Evolutionary conservation across 768 basidiomycete species (phyloP).

Genomic region (Tricholoma furcatifolium): DNA sequence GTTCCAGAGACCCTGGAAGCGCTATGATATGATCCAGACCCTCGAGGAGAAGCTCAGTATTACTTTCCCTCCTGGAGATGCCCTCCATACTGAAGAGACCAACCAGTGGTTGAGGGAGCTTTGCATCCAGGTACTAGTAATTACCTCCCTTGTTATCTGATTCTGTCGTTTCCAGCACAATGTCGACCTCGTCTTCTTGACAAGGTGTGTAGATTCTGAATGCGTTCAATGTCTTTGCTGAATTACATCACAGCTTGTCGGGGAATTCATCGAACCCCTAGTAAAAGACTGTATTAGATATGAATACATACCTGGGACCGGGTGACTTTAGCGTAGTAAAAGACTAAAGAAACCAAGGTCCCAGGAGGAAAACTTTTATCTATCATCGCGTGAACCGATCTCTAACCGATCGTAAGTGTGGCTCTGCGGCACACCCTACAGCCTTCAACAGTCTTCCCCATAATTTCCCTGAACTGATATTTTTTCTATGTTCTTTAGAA

Average conservation of each 20-base stretch:
- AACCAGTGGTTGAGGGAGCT: slow-evolving; percentile 87
- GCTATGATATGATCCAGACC: slow-evolving; percentile 97
- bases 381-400: no score
- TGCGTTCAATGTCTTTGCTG: background rate
- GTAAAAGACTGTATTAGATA: no score
- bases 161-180: slow-evolving; percentile 60
- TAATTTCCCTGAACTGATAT: no score
- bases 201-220: slow-evolving; percentile 59
- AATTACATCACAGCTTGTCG: slow-evolving; percentile 68
- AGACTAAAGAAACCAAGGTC: no score
- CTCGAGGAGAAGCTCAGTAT: slow-evolving; percentile 91
- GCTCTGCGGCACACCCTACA: no score
- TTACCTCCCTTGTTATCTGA: background rate
- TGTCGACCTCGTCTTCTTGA: slow-evolving; percentile 92
- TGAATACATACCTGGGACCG: no score
- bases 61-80: slow-evolving; percentile 91
- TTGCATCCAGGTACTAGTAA: slow-evolving; percentile 70
- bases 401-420: no score
- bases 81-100: slow-evolving; percentile 82
- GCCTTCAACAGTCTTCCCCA: no score
- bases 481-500: no score
- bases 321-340: no score
- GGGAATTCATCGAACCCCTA: slow-evolving; percentile 97
- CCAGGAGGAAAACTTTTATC: no score
- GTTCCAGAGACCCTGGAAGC: slow-evolving; percentile 95